Conservation (phyloP, 2,329 filamentous ascomycete genomes). For the Fusarium xyrophilum region DNA sequence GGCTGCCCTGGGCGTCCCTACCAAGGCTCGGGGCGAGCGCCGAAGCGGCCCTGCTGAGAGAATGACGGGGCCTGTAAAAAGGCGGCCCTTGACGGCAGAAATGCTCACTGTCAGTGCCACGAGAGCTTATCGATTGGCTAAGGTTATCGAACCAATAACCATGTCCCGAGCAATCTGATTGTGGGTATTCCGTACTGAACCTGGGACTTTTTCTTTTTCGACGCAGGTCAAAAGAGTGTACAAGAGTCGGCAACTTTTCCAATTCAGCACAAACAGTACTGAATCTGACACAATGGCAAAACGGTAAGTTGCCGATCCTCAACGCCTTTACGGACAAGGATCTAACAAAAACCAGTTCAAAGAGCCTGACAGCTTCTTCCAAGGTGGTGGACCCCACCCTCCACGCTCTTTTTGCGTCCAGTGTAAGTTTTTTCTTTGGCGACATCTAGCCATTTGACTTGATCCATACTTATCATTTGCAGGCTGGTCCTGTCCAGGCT, state of each 20-base stretch:
- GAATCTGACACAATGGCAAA: conserved; percentile 37
- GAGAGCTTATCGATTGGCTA: conserved; percentile 22
- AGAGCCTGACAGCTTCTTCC: conserved; percentile 52
- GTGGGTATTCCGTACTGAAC: conserved; percentile 27
- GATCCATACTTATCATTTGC: conserved; percentile 22
- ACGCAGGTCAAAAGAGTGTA: conserved; percentile 25
- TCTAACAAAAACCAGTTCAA: conserved; percentile 45
- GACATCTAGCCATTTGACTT: conserved; percentile 2
- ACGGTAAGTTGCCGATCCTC: conserved; percentile 21
- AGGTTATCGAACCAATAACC: conserved; percentile 8
- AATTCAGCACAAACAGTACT: conserved; percentile 1
- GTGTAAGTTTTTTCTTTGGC: conserved; percentile 61
- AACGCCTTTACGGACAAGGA: conserved; percentile 8
- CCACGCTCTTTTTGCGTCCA: conserved; percentile 73
- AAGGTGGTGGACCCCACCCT: conserved; percentile 72
- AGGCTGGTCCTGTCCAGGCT: conserved; percentile 61
- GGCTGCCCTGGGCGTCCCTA: conserved; percentile 12
- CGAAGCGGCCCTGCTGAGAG: conserved; percentile 41
- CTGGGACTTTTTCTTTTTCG: conserved; percentile 41
- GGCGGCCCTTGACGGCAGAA: conserved; percentile 46
- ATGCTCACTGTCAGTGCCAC: not conserved
- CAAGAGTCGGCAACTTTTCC: conserved; percentile 11
- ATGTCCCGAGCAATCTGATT: conserved; percentile 10
- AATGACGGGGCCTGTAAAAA: conserved; percentile 39
- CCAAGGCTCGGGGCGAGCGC: conserved; percentile 21